Evolutionary conservation across 2,329 filamentous ascomycete species (phyloP), one percentile per base, ranked within the genome.

Genomic region (Periglandula ipomoeae): DNA sequence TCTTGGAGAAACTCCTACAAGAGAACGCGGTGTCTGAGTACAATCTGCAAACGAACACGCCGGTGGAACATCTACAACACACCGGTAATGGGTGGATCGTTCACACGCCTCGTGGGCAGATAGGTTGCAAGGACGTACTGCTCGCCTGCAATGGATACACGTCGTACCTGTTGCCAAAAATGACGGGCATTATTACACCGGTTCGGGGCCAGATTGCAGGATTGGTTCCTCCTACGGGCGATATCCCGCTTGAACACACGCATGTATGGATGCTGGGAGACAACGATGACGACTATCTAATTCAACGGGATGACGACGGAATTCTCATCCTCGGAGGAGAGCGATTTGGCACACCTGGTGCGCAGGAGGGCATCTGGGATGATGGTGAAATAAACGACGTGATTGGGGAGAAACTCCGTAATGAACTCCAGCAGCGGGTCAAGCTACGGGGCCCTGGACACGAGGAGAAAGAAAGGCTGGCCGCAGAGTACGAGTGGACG

Each of bases 141-240:
- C 75, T 95, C 15, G 85, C 87, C 4, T 91, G 85, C 1, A 95
- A 95, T 60, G 90, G 73, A 3, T 94, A 95, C 64, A 90, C 88
- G 0, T 87, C 87, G 1, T 75, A 82, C 52, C 72, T 95, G 4
- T 68, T 91, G 2, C 87, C 87, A 0, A 61, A 70, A 30, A 84
- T 91, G 56, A 71, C 77, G 8, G 79, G 82, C 54, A 72, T 89
- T 8, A 85, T 95, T 53, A 79, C 90, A 2, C 90, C 90, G 0
- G 82, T 86, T 2, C 74, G 86, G 22, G 89, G 87, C 1, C 82
- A 90, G 59, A 81, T 90, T 67, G 78, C 76, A 38, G 78, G 84
- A 1, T 72, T 90, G 19, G 58, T 73, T 3, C 84, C 84, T 5
- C 80, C 82, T 0, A 50, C 57, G 20, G 61, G 61, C 3, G 55